These are phyloP conservation scores for Microstegium vimineum DNA, from an alignment of 176 grass and related monocot genomes.

Conservation along the genomic window DNA sequence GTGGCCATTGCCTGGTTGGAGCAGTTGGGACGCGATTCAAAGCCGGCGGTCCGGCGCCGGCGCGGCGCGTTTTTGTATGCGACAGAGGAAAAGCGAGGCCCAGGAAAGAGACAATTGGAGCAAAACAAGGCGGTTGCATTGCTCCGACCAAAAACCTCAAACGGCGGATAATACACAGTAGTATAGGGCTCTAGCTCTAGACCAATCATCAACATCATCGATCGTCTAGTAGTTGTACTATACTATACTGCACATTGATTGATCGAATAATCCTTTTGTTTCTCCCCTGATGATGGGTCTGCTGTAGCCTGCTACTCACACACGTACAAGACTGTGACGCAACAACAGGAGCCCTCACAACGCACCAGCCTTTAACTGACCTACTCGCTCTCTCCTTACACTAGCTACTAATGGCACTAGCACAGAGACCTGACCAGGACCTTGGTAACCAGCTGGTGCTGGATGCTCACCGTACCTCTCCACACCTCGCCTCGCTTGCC, in stretches of 20 bases:
- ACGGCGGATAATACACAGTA: neutral
- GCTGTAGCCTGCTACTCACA: neutral
- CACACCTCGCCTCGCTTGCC: neutral
- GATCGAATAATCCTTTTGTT: neutral
- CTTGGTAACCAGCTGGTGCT: conserved; percentile 11
- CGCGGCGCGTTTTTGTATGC: neutral
- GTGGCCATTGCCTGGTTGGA: neutral
- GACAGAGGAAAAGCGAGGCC: conserved; percentile 11
- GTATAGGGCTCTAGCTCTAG: conserved; percentile 18
- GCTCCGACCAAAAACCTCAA: neutral
- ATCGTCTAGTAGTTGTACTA: neutral
- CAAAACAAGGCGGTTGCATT: conserved; percentile 24
- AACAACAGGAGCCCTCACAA: neutral
- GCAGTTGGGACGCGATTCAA: conserved; percentile 17
- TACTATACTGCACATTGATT: neutral
- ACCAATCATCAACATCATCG: conserved; percentile 29
- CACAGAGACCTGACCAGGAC: neutral
- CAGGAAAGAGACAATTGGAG: conserved; percentile 37
- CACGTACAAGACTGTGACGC: neutral
- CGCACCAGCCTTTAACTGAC: conserved; percentile 17
- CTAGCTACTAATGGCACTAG: neutral
- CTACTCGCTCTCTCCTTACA: conserved; percentile 22
- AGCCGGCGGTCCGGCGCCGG: conserved; percentile 39
- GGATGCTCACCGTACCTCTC: conserved; percentile 6
- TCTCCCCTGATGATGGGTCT: neutral